Conservation (phyloP, 768 basidiomycete genomes). For the Trametes villosa region DNA sequence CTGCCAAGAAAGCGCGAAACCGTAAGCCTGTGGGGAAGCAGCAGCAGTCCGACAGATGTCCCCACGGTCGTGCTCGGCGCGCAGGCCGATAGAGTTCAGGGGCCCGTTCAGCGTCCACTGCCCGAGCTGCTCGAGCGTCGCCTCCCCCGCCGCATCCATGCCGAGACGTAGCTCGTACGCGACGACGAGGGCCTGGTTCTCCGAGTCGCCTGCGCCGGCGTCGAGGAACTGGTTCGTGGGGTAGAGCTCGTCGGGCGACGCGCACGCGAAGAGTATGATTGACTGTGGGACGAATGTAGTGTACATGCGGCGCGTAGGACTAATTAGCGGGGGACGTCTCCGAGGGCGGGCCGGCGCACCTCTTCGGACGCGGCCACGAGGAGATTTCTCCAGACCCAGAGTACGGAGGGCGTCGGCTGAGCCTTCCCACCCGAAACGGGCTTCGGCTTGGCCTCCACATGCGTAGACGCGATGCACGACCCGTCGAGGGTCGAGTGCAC, state of each 20-base stretch:
- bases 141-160: conserved; percentile 36
- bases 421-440: conserved; percentile 41
- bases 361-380: conserved; percentile 33
- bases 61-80: conserved; percentile 53
- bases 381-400: conserved; percentile 43
- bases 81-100: conserved; percentile 48
- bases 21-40: background rate
- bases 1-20: conserved; percentile 35
- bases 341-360: conserved; percentile 27
- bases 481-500: conserved; percentile 60
- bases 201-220: conserved; percentile 18
- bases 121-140: conserved; percentile 50
- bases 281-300: conserved; percentile 13
- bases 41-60: background rate
- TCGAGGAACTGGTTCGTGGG: conserved; percentile 27
- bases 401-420: conserved; percentile 17
- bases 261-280: conserved; percentile 50
- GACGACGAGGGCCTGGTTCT: conserved; percentile 45
- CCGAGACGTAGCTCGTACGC: conserved; percentile 43
- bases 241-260: conserved; percentile 44
- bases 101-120: conserved; percentile 60
- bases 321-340: background rate
- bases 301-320: background rate
- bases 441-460: conserved; percentile 34
- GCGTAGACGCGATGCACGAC: conserved; percentile 38